A percentile compares a stretch with the other conserved stretches of the same genome.
Evolutionary conservation across 306 rosid species (phyloP).

Genomic region (Parietaria judaica): DNA sequence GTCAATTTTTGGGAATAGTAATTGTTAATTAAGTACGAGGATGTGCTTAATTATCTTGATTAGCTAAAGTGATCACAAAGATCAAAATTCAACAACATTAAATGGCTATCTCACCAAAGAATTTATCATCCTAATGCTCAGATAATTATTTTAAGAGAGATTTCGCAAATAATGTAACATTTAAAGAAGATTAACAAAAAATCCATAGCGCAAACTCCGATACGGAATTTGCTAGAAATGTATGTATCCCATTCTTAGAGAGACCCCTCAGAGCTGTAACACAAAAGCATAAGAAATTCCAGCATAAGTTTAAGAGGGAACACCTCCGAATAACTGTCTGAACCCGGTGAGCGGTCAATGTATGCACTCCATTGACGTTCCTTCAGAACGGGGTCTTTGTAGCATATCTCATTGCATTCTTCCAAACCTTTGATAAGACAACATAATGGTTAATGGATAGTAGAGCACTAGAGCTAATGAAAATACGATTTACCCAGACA

Average conservation of each 20-base stretch:
- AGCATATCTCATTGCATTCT: conserved; percentile 70
- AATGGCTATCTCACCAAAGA: no score
- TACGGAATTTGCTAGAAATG: no score
- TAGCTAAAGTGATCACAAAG: no score
- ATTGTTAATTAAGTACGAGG: no score
- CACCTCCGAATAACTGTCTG: conserved; percentile 67
- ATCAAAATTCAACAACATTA: neutral
- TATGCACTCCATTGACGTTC: conserved; percentile 91
- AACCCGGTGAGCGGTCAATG: conserved; percentile 93
- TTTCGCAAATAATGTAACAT: neutral
- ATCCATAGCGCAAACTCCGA: neutral
- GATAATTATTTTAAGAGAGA: no score
- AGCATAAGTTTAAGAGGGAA: neutral
- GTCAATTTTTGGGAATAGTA: no score
- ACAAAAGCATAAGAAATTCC: neutral
- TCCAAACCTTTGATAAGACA: conserved; percentile 45
- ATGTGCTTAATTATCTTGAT: no score
- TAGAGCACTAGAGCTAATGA: no score
- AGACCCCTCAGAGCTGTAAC: no score
- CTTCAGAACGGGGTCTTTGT: conserved; percentile 86
- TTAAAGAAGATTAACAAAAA: neutral
- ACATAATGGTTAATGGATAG: neutral
- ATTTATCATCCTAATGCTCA: no score
- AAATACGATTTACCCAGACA: no score
- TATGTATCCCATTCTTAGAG: no score